These are phyloP conservation scores for Trifolium repens DNA, from an alignment of 306 rosid species.

Conservation along the genomic window DNA sequence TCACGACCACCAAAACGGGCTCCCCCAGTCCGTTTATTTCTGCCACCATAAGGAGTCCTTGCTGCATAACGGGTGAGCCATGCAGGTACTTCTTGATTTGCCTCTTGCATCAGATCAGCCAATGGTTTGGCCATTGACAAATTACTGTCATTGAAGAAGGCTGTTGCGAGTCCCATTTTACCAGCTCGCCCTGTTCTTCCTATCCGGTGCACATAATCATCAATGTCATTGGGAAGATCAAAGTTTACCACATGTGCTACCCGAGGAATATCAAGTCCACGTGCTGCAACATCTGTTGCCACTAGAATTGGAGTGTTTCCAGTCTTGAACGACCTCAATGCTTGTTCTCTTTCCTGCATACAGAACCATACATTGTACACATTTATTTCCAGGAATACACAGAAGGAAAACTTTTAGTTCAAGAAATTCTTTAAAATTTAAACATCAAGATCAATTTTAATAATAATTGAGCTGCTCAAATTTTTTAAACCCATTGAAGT, in stretches of 20 bases:
- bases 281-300: conserved; percentile 90
- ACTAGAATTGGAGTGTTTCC: conserved; percentile 81
- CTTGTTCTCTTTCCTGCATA: conserved; percentile 80
- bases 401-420: conserved; percentile 20
- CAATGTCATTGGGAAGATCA: conserved; percentile 84
- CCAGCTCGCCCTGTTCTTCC: conserved; percentile 90
- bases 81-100: conserved; percentile 82
- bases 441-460: conserved; percentile 5
- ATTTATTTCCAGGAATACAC: background rate
- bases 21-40: conserved; percentile 65
- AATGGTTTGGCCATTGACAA: conserved; percentile 66
- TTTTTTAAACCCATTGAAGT: conserved; percentile 6
- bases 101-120: conserved; percentile 82
- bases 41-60: conserved; percentile 55
- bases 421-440: conserved; percentile 6
- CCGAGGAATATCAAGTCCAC: conserved; percentile 85
- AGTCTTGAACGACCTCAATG: conserved; percentile 74
- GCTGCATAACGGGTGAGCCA: conserved; percentile 77
- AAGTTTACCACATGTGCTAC: conserved; percentile 85
- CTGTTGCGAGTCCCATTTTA: conserved; percentile 80
- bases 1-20: conserved; percentile 80
- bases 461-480: conserved; percentile 15
- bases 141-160: conserved; percentile 74
- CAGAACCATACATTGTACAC: conserved; percentile 20
- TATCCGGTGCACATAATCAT: conserved; percentile 84